Conservation (phyloP, 2,329 filamentous ascomycete species). For the Aspergillus clavatus region DNA sequence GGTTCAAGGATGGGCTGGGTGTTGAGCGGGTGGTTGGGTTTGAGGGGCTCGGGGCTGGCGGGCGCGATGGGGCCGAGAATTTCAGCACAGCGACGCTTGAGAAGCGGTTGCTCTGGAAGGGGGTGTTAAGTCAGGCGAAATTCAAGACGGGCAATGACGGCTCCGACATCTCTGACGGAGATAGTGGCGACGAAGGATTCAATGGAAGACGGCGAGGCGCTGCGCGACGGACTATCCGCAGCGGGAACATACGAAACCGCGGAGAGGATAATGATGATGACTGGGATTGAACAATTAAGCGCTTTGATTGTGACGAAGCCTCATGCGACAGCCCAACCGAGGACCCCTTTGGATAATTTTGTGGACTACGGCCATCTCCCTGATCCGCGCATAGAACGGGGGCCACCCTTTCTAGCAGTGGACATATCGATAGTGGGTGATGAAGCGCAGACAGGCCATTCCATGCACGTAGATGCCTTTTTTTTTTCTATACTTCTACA, state of each 20-base stretch:
- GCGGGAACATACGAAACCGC: constrained; percentile 23
- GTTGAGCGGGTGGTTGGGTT: constrained; percentile 46
- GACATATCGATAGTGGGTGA: no score
- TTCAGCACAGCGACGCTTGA: constrained; percentile 42
- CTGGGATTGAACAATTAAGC: constrained; percentile 41
- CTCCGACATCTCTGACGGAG: constrained; percentile 22
- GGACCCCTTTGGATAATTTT: background rate
- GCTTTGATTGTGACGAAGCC: no score
- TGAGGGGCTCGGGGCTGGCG: constrained; percentile 41
- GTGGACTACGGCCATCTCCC: background rate
- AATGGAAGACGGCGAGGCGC: constrained; percentile 6
- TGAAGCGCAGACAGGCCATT: no score
- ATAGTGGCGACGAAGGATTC: constrained; percentile 21
- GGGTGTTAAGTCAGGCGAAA: constrained; percentile 35
- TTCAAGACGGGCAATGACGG: constrained; percentile 25
- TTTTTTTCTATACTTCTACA: no score
- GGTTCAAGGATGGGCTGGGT: constrained; percentile 44
- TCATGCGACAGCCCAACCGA: background rate
- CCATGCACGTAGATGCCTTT: no score
- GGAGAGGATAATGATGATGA: constrained; percentile 33
- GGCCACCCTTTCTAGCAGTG: no score
- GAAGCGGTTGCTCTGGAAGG: constrained; percentile 36
- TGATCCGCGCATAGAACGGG: background rate
- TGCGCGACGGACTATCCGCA: constrained; percentile 25
- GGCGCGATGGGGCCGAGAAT: constrained; percentile 34